Conservation (phyloP, 1,284 basidiomycete species). For the Boletellus dicymbophilus region DNA sequence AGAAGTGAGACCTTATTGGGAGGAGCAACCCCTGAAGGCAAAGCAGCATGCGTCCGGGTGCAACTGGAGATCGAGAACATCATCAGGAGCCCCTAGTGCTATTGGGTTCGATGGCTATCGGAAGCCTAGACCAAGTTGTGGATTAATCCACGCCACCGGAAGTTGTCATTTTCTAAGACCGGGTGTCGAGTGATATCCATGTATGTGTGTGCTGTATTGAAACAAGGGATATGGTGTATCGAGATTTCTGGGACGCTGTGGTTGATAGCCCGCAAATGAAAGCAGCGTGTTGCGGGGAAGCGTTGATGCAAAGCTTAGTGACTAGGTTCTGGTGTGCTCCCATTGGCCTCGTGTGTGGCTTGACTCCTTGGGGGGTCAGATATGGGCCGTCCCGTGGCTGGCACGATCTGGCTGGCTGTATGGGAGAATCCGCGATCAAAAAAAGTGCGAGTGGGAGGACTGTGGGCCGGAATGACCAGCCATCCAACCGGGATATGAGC, state of each 20-base stretch:
- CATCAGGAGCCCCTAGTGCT: constrained; percentile 36
- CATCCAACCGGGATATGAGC: neutral
- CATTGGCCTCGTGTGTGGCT: constrained; percentile 18
- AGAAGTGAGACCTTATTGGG: constrained; percentile 43
- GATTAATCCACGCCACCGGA: constrained; percentile 14
- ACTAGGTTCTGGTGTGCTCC: constrained; percentile 10
- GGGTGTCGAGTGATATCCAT: constrained; percentile 15
- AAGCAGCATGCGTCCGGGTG: constrained; percentile 58
- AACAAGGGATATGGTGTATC: neutral
- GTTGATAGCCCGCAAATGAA: constrained; percentile 25
- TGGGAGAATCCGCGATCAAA: constrained; percentile 12
- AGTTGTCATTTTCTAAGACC: constrained; percentile 7
- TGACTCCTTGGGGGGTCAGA: constrained; percentile 4
- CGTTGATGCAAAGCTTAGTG: constrained; percentile 15
- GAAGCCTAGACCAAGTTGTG: constrained; percentile 1
- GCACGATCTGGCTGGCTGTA: constrained; percentile 16
- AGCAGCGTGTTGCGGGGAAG: constrained; percentile 29
- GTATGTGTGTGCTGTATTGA: constrained; percentile 19
- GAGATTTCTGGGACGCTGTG: constrained; percentile 10
- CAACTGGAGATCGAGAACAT: constrained; percentile 68
- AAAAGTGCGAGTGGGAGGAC: neutral
- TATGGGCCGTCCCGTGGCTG: constrained; percentile 11
- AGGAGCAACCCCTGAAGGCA: constrained; percentile 55
- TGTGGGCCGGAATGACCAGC: neutral
- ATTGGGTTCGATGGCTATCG: constrained; percentile 6